Conservation (phyloP, 177 flowering plant species). For the Vitis hybrid region DNA sequence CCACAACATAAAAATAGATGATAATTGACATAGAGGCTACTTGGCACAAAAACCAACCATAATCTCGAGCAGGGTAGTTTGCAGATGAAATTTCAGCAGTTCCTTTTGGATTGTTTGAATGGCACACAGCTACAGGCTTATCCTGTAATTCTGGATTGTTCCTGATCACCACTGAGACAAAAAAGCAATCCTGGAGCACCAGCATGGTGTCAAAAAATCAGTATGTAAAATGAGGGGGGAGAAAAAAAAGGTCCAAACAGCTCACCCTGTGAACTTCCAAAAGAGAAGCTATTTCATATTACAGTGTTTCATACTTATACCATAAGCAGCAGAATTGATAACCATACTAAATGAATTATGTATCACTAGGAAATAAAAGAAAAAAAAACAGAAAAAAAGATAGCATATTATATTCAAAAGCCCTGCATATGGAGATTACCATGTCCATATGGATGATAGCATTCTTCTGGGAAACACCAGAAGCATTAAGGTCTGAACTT, state of each 20-base stretch:
- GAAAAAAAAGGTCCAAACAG: too few relatives aligned
- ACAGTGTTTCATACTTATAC: not conserved
- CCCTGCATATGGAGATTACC: constrained; percentile 42
- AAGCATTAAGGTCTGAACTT: constrained; percentile 22
- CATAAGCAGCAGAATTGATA: not conserved
- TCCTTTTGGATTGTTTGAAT: constrained; percentile 89
- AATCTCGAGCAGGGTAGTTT: constrained; percentile 86
- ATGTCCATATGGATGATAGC: constrained; percentile 80
- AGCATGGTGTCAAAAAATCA: too few relatives aligned
- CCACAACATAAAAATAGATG: constrained; percentile 4
- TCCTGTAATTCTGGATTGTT: constrained; percentile 66
- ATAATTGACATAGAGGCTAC: not conserved
- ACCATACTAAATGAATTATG: not conserved
- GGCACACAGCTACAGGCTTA: constrained; percentile 95
- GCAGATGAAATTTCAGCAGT: constrained; percentile 98
- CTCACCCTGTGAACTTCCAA: not conserved
- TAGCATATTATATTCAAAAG: constrained; percentile 2
- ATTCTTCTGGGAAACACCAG: constrained; percentile 22
- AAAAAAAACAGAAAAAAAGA: not conserved
- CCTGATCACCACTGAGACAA: constrained; percentile 82
- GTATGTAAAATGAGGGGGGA: too few relatives aligned
- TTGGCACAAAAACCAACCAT: constrained; percentile 46
- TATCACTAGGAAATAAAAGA: not conserved
- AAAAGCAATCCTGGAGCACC: constrained; percentile 84
- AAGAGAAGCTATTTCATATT: not conserved